These are phyloP conservation scores for Penstemon davidsonii DNA, from an alignment of 257 asterid genomes.

Conservation along the genomic window DNA sequence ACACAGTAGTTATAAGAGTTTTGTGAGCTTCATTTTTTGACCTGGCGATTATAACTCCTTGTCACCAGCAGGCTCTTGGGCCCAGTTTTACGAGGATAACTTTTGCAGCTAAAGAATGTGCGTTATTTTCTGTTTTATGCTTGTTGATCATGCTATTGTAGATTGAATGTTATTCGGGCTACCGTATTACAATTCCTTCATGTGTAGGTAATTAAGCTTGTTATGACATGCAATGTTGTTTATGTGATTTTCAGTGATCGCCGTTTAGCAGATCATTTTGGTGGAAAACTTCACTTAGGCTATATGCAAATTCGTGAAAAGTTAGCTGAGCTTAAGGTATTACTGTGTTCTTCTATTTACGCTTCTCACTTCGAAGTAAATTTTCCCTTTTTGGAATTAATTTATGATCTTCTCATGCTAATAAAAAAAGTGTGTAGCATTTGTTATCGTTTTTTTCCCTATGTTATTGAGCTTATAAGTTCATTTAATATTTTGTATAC, in stretches of 20 bases:
- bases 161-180: conserved; percentile 40
- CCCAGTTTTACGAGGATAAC: conserved; percentile 77
- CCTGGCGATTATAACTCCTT: conserved; percentile 65
- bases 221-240: conserved; percentile 24
- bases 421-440: neutral
- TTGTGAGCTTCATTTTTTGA: conserved; percentile 45
- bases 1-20: conserved; percentile 43
- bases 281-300: conserved; percentile 98
- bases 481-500: neutral
- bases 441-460: neutral
- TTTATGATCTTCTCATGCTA: conserved; percentile 14
- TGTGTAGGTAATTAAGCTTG: conserved; percentile 24
- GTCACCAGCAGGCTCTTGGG: conserved; percentile 75
- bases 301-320: conserved; percentile 96
- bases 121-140: conserved; percentile 57
- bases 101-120: conserved; percentile 78
- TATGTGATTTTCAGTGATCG: conserved; percentile 84
- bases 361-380: neutral
- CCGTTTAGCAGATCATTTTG: conserved; percentile 99
- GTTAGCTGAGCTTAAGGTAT: conserved; percentile 92
- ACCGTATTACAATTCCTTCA: conserved; percentile 15
- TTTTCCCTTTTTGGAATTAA: neutral
- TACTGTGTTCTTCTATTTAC: conserved; percentile 22
- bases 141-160: conserved; percentile 62
- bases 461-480: conserved; percentile 18